Evolutionary conservation across 2,329 filamentous ascomycete species (phyloP).

Genomic region (Fusarium sulawesiense): DNA sequence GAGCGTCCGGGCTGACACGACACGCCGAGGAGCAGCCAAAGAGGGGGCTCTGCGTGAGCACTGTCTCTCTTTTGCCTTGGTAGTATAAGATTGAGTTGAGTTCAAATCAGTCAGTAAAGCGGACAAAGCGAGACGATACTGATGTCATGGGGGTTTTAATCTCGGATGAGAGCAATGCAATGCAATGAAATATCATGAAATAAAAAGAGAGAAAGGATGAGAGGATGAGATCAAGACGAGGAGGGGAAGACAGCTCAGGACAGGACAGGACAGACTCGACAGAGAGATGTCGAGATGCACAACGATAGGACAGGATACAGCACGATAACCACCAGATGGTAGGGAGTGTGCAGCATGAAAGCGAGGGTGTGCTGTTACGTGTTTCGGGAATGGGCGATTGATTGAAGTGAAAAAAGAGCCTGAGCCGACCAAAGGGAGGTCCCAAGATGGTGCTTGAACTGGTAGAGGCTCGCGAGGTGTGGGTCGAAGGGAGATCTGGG

Average conservation of each 20-base stretch:
- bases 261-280: background rate
- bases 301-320: conserved; percentile 10
- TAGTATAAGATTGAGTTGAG: conserved; percentile 17
- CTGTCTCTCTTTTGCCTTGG: conserved; percentile 28
- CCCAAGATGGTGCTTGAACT: conserved; percentile 7
- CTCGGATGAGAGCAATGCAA: background rate
- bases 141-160: conserved; percentile 19
- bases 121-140: conserved; percentile 29
- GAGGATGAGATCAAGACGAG: background rate
- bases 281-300: conserved; percentile 7
- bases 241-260: conserved; percentile 13
- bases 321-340: conserved; percentile 15
- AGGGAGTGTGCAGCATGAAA: conserved; percentile 14
- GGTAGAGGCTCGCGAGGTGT: conserved; percentile 17
- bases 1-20: conserved; percentile 50
- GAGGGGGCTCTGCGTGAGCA: conserved; percentile 21
- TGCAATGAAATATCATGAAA: background rate
- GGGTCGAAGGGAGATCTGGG: conserved; percentile 12
- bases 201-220: background rate
- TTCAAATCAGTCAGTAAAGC: conserved; percentile 19
- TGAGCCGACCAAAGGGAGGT: conserved; percentile 36
- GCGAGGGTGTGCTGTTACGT: conserved; percentile 18
- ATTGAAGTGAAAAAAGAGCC: conserved; percentile 16
- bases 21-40: conserved; percentile 24
- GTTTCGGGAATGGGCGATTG: conserved; percentile 38